Base-by-base conservation (phyloP, 768 basidiomycete species). In the Tylopilus plumbeoviolaceoides region DNA sequence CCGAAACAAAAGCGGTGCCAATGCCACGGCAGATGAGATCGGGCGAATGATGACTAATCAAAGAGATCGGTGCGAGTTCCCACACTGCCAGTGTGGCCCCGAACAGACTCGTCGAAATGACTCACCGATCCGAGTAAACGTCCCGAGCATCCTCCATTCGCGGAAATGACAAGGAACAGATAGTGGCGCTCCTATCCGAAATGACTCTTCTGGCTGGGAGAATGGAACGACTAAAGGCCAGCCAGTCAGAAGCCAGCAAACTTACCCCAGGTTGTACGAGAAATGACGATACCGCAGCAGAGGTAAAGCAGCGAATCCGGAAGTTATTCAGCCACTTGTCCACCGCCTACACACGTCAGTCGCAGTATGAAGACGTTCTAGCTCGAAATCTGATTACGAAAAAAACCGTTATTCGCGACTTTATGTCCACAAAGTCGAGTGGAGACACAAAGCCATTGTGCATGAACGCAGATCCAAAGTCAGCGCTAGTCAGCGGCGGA, bases 1-100 rank as follows among this genome's bases (percentile, higher is more conserved):
- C n/a, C 49, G 46, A 64, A 54, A 70, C 67, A 67, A 69, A 69
- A 70, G 69, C 67, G 39, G 67, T 69, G 69, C 63, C 57, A 17
- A 55, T 21, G 27, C 10, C 10, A 51, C n/a, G 27, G 46, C 44
- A 67, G 63, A 61, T 65, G 50, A 8, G 63, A 69, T 68, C 66
- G 64, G 57, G 59, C n/a, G 23, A 60, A 57, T 58, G 62, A 67
- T 67, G 65, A 65, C 64, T 42, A 46, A 67, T 55, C 23, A 27
- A 38, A 48, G 28, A 25, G 31, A 2, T 18, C 44, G 30, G 6
- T 35, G 17, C 6, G 53, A 47, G 50, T 51, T 63, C 58, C 18
- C 63, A 58, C 61, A 14, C 38, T 1, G 9, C 25, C 58, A 54
- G 48, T 25, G 5, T 33, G 25, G 43, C 40, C 36, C 50, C 39